Base-by-base conservation (phyloP, 768 basidiomycete genomes). In the Mycena latifolia region DNA sequence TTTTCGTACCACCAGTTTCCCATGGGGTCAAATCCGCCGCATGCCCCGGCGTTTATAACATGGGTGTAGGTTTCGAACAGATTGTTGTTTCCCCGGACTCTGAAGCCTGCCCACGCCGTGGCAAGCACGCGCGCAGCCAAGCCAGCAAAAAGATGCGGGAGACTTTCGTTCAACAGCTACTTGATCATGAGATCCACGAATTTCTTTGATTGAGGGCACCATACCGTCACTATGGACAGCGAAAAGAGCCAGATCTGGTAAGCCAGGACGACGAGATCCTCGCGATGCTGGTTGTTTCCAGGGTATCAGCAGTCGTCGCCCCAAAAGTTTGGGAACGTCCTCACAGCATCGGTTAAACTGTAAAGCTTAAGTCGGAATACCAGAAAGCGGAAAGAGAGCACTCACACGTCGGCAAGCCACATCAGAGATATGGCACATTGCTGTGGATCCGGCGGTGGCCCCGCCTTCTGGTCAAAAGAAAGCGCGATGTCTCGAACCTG, bases 241-340 rank as follows among this genome's bases (percentile, higher is more conserved):
- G 79, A 73, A 37, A 87, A 76, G 33, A 86, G 72, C 85, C 86
- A 89, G 33, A 81, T 62, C 48, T 86, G 80, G 64, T 85, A 85
- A 31, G 76, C 68, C 9, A 87, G 71, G 20, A 79, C 80, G 35
- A 83, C 81, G 9, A 85, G 62, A 62, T 87, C 85, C 71, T 88
- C 86, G 20, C 84, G 81, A 65, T 77, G 79, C 59, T 66, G 63
- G 41, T 22, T 41, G 15, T 50, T 33, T 33, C 29, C 41, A n/a
- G 45, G 78, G 61, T 24, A 76, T 79, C 54, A 46, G 25, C 45
- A 41, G 8, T 18, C 7, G n/a, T 4, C 3, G 6, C n/a, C 9
- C 22, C 11, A 29, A 10, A 17, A 57, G n/a, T n/a, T n/a, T 3
- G 27, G 25, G 5, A 20, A n/a, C 45, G 27, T 41, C 18, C 63